A percentile compares a stretch with the other conserved stretches of the same genome.
These are phyloP conservation scores for Colletotrichum magnum DNA, from an alignment of 2,329 filamentous ascomycete genomes.

Conservation along the genomic window DNA sequence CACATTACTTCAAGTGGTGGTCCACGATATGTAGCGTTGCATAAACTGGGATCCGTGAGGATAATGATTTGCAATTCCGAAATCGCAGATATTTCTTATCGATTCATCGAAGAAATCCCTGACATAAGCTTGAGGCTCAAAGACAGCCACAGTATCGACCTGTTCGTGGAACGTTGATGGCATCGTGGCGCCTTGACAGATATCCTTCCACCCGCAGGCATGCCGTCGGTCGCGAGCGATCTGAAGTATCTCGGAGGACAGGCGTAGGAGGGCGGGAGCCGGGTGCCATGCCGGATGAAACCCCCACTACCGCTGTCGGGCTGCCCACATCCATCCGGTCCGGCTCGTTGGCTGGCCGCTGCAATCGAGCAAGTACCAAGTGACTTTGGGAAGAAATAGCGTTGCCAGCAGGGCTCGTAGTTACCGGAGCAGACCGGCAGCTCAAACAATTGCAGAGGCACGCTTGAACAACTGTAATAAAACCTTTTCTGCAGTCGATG, in stretches of 20 bases:
- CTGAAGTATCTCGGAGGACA: not conserved
- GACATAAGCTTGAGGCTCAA: too few species aligned
- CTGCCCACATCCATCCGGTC: conserved; percentile 3
- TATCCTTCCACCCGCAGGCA: too few species aligned
- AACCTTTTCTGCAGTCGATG: too few species aligned
- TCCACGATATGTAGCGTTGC: too few species aligned
- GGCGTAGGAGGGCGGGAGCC: not conserved
- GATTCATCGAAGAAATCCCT: too few species aligned
- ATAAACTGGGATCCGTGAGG: too few species aligned
- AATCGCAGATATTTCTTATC: too few species aligned
- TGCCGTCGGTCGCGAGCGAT: not conserved
- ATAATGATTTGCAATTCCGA: too few species aligned
- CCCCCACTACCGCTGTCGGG: conserved; percentile 1
- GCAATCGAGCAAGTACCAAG: not conserved
- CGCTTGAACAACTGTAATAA: not conserved
- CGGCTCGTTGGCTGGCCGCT: not conserved
- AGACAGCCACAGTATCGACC: too few species aligned
- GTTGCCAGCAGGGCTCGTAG: not conserved
- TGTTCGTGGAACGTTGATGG: too few species aligned
- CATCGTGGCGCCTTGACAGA: too few species aligned
- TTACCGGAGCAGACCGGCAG: not conserved
- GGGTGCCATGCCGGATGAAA: conserved; percentile 3
- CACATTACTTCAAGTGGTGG: too few species aligned
- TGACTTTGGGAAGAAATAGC: not conserved
- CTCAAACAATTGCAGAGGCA: not conserved